These are phyloP conservation scores for Gonium pectorale DNA, from an alignment of 139 green algal genomes.

Conservation along the genomic window DNA sequence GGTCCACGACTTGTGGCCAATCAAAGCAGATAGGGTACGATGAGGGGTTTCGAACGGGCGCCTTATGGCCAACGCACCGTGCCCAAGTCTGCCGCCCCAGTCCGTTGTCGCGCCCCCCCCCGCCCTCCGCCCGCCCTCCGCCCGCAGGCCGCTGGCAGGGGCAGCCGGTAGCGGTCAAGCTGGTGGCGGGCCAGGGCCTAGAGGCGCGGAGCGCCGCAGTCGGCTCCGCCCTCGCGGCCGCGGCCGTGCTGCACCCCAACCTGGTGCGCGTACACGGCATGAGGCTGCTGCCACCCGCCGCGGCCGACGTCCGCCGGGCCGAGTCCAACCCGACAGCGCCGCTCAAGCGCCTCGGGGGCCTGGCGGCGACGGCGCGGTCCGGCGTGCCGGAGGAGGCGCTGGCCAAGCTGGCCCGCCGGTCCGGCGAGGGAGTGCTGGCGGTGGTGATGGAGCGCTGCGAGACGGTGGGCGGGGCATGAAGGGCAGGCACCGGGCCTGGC, in stretches of 20 bases:
- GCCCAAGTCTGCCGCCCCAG: background rate
- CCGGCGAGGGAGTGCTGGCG: slow-evolving; percentile 30
- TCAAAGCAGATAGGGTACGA: background rate
- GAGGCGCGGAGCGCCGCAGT: background rate
- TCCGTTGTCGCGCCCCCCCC: no score
- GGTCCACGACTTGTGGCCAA: background rate
- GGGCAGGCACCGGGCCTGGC: no score
- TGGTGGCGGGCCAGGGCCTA: background rate
- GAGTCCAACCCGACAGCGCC: no score
- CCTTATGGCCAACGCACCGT: background rate
- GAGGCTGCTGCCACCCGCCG: slow-evolving; percentile 14
- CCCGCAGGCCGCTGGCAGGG: slow-evolving; percentile 28
- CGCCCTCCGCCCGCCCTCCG: no score
- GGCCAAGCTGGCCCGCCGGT: background rate
- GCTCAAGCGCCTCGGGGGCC: no score
- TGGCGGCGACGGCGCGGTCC: background rate
- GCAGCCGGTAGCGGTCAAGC: background rate
- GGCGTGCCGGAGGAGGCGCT: background rate
- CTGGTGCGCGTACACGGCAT: slow-evolving; percentile 13
- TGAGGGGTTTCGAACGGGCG: background rate
- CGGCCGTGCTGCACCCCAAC: background rate
- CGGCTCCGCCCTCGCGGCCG: background rate
- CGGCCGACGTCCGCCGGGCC: no score
- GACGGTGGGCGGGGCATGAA: background rate
- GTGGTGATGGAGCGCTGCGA: slow-evolving; percentile 23